Conservation (phyloP, 805 yeast genomes). For the Cyberlindnera maritima region DNA sequence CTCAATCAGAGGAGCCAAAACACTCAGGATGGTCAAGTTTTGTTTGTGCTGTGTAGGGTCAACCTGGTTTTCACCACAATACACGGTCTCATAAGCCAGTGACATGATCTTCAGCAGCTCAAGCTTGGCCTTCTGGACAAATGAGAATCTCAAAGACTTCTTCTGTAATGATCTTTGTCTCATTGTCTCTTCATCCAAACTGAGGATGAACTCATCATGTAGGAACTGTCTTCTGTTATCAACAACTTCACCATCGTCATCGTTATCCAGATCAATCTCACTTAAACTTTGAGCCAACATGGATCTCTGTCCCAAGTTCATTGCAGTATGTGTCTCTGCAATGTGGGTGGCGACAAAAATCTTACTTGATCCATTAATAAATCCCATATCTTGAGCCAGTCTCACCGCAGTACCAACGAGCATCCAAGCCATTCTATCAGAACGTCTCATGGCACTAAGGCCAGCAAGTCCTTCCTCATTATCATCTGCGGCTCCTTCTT, state of each 20-base stretch:
- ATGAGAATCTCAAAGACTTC: slow-evolving; percentile 49
- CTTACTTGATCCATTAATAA: slow-evolving; percentile 69
- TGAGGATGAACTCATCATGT: slow-evolving; percentile 32
- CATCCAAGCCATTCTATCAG: slow-evolving; percentile 94
- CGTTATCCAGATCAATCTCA: slow-evolving; percentile 59
- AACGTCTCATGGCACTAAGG: slow-evolving; percentile 77
- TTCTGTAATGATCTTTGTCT: slow-evolving; percentile 25
- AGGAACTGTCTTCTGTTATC: slow-evolving; percentile 25
- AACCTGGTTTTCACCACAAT: slow-evolving; percentile 59
- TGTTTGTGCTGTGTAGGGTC: slow-evolving; percentile 55
- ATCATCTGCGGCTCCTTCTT: slow-evolving; percentile 21
- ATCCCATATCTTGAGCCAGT: slow-evolving; percentile 81
- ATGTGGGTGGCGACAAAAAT: slow-evolving; percentile 81
- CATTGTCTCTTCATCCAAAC: slow-evolving; percentile 29
- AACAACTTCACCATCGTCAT: slow-evolving; percentile 29
- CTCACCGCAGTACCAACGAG: slow-evolving; percentile 84
- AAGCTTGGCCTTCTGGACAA: slow-evolving; percentile 69
- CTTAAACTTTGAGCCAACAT: slow-evolving; percentile 72
- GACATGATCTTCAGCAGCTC: slow-evolving; percentile 78
- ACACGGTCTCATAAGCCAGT: slow-evolving; percentile 79
- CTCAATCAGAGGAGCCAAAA: slow-evolving; percentile 73
- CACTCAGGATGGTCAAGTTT: slow-evolving; percentile 65
- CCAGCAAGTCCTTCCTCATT: slow-evolving; percentile 61
- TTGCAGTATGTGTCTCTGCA: slow-evolving; percentile 78
- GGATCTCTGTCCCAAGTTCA: slow-evolving; percentile 75